Conservation (phyloP, 2,329 filamentous ascomycete genomes). For the Penicillium sp. region DNA sequence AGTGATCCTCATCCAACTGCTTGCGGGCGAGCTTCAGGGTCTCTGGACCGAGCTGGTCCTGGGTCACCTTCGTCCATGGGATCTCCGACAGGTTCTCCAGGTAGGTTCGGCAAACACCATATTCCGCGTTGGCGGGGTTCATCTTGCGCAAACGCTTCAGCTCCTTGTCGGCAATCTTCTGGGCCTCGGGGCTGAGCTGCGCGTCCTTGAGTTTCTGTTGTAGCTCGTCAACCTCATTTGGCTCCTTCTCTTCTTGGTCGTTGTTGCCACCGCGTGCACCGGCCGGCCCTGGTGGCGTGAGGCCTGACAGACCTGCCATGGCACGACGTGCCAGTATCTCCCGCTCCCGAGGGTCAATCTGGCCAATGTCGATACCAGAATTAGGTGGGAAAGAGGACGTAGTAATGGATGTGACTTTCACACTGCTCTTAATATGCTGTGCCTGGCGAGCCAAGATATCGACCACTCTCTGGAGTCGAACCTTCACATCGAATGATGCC, state of each 20-base stretch:
- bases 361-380: constrained; percentile 57
- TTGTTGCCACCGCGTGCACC: constrained; percentile 51
- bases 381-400: constrained; percentile 63
- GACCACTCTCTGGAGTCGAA: constrained; percentile 76
- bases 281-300: constrained; percentile 42
- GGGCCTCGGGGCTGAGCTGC: constrained; percentile 76
- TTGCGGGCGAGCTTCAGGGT: constrained; percentile 77
- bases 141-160: constrained; percentile 88
- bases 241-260: constrained; percentile 71
- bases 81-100: constrained; percentile 92
- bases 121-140: constrained; percentile 94
- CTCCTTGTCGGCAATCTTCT: constrained; percentile 88
- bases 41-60: constrained; percentile 79
- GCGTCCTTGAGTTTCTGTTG: constrained; percentile 84
- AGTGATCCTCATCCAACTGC: constrained; percentile 94
- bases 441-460: constrained; percentile 82
- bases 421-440: constrained; percentile 77
- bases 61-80: constrained; percentile 81
- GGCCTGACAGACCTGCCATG: constrained; percentile 46
- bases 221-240: constrained; percentile 86
- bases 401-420: constrained; percentile 78
- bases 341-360: constrained; percentile 49
- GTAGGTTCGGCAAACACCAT: constrained; percentile 89
- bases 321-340: constrained; percentile 44
- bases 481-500: constrained; percentile 74